phyloP scores from a whole-genome alignment of 164 flowering plant species.

The Berberis vulgaris region DNA sequence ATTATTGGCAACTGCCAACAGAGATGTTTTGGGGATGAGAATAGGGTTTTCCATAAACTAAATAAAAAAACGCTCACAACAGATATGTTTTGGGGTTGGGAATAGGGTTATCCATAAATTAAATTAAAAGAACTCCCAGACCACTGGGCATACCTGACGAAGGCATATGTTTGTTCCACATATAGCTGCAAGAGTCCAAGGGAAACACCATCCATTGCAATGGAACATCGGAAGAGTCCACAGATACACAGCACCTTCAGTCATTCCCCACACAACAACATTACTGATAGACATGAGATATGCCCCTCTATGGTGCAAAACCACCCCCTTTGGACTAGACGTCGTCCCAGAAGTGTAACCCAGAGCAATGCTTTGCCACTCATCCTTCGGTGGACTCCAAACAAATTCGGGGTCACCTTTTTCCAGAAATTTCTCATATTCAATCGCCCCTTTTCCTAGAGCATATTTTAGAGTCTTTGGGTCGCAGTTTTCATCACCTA shows the following conservation, averaged over 20 bases:
- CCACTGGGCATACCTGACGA: constrained; percentile 57
- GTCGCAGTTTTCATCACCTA: constrained; percentile 68
- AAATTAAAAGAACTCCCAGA: too few species aligned
- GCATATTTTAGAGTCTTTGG: constrained; percentile 45
- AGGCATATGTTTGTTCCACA: constrained; percentile 91
- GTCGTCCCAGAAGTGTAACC: constrained; percentile 99
- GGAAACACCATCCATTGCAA: constrained; percentile 93
- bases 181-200: constrained; percentile 89
- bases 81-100: too few species aligned
- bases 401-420: constrained; percentile 70
- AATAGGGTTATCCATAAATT: too few species aligned
- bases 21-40: too few species aligned
- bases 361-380: constrained; percentile 94
- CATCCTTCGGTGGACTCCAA: constrained; percentile 88
- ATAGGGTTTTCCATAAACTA: too few species aligned
- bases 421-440: constrained; percentile 76
- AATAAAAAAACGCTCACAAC: too few species aligned
- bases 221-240: constrained; percentile 99
- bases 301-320: constrained; percentile 82
- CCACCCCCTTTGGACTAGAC: constrained; percentile 93
- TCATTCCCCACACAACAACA: constrained; percentile 67
- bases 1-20: too few species aligned
- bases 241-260: constrained; percentile 74
- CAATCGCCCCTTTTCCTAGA: constrained; percentile 58
- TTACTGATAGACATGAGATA: constrained; percentile 71